These are phyloP conservation scores for Lactifluus hygrophoroides DNA, from an alignment of 768 basidiomycete species.

Conservation along the genomic window DNA sequence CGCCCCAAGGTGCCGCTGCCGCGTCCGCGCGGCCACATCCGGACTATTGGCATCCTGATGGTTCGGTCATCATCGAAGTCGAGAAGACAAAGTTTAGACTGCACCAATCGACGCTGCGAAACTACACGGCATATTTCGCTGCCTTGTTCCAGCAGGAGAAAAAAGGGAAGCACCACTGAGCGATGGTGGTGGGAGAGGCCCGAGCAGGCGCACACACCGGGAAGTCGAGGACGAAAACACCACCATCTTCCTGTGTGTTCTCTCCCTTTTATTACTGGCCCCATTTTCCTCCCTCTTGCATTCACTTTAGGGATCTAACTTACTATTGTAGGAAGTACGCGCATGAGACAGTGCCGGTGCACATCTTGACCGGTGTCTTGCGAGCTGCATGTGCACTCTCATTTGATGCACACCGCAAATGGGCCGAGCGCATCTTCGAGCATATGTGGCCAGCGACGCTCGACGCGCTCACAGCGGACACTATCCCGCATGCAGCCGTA, in stretches of 20 bases:
- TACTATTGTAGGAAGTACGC: conserved; percentile 24
- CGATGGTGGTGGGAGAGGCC: not conserved
- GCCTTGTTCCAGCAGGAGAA: conserved; percentile 17
- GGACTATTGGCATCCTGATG: conserved; percentile 31
- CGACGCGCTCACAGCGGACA: conserved; percentile 13
- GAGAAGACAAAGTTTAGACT: conserved; percentile 30
- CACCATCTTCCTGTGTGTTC: too few relatives aligned
- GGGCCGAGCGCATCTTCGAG: conserved; percentile 26
- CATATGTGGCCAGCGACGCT: conserved; percentile 28
- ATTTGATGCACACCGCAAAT: conserved; percentile 27
- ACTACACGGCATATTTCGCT: conserved; percentile 29
- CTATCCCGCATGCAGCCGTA: conserved; percentile 24
- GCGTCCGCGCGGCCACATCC: not conserved
- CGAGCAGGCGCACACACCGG: not conserved
- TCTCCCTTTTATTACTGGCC: too few relatives aligned
- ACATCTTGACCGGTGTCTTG: conserved; percentile 27
- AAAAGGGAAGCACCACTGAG: not conserved
- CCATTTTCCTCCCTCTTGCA: too few relatives aligned
- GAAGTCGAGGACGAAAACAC: too few relatives aligned
- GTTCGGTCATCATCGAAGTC: conserved; percentile 30
- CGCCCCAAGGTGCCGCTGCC: not conserved
- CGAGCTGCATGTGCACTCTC: conserved; percentile 31
- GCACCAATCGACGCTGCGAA: conserved; percentile 29
- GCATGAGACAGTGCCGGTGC: conserved; percentile 25
- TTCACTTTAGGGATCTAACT: too few relatives aligned